Evolutionary conservation across 1,284 basidiomycete genomes (phyloP).

Genomic region (Pyrrhoderma noxium): DNA sequence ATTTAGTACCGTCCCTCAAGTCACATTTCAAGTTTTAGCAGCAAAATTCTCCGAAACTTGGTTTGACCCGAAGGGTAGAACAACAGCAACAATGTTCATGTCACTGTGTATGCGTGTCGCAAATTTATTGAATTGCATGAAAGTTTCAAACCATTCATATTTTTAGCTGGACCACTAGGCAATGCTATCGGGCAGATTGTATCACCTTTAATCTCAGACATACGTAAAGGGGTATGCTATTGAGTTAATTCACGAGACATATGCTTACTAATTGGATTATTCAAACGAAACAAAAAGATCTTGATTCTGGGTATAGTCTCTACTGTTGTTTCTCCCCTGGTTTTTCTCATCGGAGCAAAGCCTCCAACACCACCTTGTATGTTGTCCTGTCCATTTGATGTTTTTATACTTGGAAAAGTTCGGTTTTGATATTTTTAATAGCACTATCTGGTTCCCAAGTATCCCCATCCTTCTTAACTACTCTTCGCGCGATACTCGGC

Average conservation of each 20-base stretch:
- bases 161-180: slow-evolving; percentile 54
- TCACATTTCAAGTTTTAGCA: slow-evolving; percentile 61
- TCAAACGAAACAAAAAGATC: slow-evolving; percentile 38
- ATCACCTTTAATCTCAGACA: slow-evolving; percentile 51
- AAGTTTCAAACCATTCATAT: slow-evolving; percentile 2
- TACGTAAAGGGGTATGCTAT: slow-evolving; percentile 48
- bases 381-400: no score
- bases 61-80: slow-evolving; percentile 68
- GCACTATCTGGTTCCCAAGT: slow-evolving; percentile 34
- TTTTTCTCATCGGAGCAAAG: slow-evolving; percentile 46
- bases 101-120: slow-evolving; percentile 46
- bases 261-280: background rate
- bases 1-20: slow-evolving; percentile 48
- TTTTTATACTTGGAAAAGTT: no score
- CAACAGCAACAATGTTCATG: slow-evolving; percentile 73
- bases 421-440: no score
- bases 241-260: background rate
- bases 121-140: background rate
- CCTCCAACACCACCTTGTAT: slow-evolving; percentile 74
- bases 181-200: slow-evolving; percentile 61
- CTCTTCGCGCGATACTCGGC: slow-evolving; percentile 54
- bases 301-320: slow-evolving; percentile 62
- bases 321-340: slow-evolving; percentile 49
- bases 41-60: slow-evolving; percentile 70
- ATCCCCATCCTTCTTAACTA: slow-evolving; percentile 50